Evolutionary conservation across 495 filamentous ascomycete species (phyloP).

Genomic region (Penicillium pancosmium): DNA sequence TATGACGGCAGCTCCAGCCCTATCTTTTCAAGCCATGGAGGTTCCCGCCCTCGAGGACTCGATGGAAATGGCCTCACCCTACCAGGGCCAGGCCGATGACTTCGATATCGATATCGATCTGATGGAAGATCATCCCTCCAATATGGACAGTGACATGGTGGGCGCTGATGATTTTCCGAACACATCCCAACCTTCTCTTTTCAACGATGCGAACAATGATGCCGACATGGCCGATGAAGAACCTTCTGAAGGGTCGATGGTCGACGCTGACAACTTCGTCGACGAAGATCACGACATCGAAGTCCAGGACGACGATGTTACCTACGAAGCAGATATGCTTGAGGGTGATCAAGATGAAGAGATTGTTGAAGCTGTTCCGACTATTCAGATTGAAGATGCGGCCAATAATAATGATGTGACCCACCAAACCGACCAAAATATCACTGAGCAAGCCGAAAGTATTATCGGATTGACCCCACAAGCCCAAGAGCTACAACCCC

Average conservation of each 20-base stretch:
- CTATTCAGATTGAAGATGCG: conserved; percentile 29
- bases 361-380: conserved; percentile 33
- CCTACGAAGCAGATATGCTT: conserved; percentile 48
- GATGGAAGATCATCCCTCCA: conserved; percentile 52
- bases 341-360: conserved; percentile 47
- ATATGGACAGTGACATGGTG: conserved; percentile 65
- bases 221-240: conserved; percentile 57
- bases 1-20: conserved; percentile 43
- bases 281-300: conserved; percentile 39
- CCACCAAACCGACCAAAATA: conserved; percentile 20
- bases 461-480: background rate
- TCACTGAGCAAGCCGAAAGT: conserved; percentile 9
- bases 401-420: conserved; percentile 11
- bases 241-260: conserved; percentile 43
- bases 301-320: conserved; percentile 38
- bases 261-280: conserved; percentile 37
- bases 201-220: conserved; percentile 39
- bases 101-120: conserved; percentile 79
- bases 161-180: conserved; percentile 50
- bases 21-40: conserved; percentile 44
- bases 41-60: conserved; percentile 44
- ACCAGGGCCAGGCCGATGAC: conserved; percentile 58
- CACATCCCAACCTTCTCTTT: conserved; percentile 38
- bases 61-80: conserved; percentile 60
- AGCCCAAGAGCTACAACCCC: background rate